Conservation (phyloP, 495 filamentous ascomycete species). For the Penicillium daleae region DNA sequence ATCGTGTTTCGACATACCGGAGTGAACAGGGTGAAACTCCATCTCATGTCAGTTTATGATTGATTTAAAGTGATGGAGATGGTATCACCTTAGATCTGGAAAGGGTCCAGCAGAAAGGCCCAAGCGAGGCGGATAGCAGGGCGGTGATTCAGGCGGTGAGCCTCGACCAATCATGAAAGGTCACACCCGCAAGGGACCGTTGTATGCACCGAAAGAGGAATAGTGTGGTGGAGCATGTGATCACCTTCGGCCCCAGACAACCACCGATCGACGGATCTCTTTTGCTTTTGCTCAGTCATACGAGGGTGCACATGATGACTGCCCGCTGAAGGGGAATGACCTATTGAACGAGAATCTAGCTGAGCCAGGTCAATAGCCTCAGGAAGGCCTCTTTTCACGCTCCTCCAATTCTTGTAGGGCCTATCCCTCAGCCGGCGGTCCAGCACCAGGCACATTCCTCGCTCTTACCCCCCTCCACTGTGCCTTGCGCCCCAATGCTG, state of each 20-base stretch:
- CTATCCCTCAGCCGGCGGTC: neutral
- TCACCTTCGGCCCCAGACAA: conserved; percentile 21
- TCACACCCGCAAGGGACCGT: neutral
- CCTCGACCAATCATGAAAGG: neutral
- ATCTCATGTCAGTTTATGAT: no score
- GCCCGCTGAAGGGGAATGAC: neutral
- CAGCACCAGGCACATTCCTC: neutral
- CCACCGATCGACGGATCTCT: conserved; percentile 16
- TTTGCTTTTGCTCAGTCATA: conserved; percentile 6
- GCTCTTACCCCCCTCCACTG: neutral
- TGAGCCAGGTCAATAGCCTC: conserved; percentile 1
- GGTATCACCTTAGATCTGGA: no score
- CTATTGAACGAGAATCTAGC: neutral
- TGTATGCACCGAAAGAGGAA: neutral
- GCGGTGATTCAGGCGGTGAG: neutral
- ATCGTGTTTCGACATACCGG: no score
- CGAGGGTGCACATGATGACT: conserved; percentile 9
- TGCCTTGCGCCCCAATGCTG: conserved; percentile 16
- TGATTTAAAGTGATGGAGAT: no score
- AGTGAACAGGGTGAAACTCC: no score
- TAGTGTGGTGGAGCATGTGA: conserved; percentile 27
- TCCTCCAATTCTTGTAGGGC: neutral
- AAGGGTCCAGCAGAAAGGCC: neutral
- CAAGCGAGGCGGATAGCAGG: neutral
- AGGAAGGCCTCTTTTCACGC: neutral